These are phyloP conservation scores for Xylaria multiplex DNA, from an alignment of 2,329 filamentous ascomycete genomes.

Conservation along the genomic window DNA sequence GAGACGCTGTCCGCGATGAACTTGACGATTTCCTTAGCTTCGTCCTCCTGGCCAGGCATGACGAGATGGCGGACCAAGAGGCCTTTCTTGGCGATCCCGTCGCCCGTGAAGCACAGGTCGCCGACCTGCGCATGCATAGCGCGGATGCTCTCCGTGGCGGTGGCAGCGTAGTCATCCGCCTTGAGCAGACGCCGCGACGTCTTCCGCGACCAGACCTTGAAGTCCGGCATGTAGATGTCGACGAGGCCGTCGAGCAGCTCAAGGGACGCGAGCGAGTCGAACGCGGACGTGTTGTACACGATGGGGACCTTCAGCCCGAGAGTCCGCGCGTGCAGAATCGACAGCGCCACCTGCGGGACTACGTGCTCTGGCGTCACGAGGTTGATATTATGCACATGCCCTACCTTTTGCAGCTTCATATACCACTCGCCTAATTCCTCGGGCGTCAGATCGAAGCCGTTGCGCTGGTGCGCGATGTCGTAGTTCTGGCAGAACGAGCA, in stretches of 20 bases:
- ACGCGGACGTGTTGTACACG: slow-evolving; percentile 86
- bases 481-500: slow-evolving; percentile 86
- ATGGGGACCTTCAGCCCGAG: slow-evolving; percentile 77
- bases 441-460: slow-evolving; percentile 80
- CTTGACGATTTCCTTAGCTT: slow-evolving; percentile 77
- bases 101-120: slow-evolving; percentile 81
- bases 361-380: slow-evolving; percentile 88
- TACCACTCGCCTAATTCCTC: slow-evolving; percentile 86
- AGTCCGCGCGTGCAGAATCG: slow-evolving; percentile 77
- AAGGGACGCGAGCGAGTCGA: slow-evolving; percentile 78
- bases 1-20: slow-evolving; percentile 80
- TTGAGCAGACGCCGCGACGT: slow-evolving; percentile 79
- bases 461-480: slow-evolving; percentile 84
- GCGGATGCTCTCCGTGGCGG: slow-evolving; percentile 79
- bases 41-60: slow-evolving; percentile 82
- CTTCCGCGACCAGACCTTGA: slow-evolving; percentile 78
- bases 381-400: slow-evolving; percentile 90
- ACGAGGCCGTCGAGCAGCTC: slow-evolving; percentile 80
- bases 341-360: slow-evolving; percentile 81
- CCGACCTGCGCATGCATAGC: slow-evolving; percentile 85
- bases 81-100: slow-evolving; percentile 82
- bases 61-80: slow-evolving; percentile 82
- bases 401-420: slow-evolving; percentile 81
- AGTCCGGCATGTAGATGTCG: slow-evolving; percentile 89
- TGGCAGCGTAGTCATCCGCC: slow-evolving; percentile 77